Percentiles rank a stretch among this genome's conserved stretches.
Conservation (phyloP, 164 flowering plant genomes). For the Stephania yunnanensis region DNA sequence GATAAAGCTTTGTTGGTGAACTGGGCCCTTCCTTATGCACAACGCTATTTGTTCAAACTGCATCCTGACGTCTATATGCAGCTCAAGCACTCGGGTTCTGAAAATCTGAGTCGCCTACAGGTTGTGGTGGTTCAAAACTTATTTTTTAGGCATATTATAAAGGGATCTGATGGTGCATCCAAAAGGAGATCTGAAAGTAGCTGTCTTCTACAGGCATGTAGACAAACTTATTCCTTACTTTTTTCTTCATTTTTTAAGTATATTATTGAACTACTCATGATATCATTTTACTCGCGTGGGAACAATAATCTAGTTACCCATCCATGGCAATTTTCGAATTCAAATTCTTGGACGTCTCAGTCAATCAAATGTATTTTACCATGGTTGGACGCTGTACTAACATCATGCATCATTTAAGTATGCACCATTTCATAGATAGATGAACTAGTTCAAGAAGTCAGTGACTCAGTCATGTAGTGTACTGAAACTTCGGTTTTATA, state of each 20-base stretch:
- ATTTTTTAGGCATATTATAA: conserved; percentile 55
- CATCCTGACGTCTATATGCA: conserved; percentile 54
- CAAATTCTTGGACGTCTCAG: too few species aligned
- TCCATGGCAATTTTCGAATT: too few species aligned
- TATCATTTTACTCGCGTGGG: too few species aligned
- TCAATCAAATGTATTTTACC: too few species aligned
- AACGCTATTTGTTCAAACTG: conserved; percentile 53
- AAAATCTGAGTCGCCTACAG: conserved; percentile 32
- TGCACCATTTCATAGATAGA: too few species aligned
- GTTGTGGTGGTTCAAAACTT: conserved; percentile 65
- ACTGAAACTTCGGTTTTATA: too few species aligned
- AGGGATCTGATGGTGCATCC: conserved; percentile 38
- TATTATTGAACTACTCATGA: not conserved
- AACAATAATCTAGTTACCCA: too few species aligned
- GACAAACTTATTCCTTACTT: not conserved
- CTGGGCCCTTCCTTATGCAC: conserved; percentile 94
- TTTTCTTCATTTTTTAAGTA: not conserved
- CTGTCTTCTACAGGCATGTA: conserved; percentile 70
- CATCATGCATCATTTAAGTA: too few species aligned
- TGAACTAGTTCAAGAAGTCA: too few species aligned
- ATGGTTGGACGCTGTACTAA: too few species aligned
- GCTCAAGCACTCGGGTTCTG: conserved; percentile 46
- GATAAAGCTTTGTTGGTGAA: conserved; percentile 49
- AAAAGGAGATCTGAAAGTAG: conserved; percentile 50
- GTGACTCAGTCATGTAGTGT: too few species aligned